Evolutionary conservation across 2,329 filamentous ascomycete genomes (phyloP).

Genomic region (Pseudogymnoascus sp.): DNA sequence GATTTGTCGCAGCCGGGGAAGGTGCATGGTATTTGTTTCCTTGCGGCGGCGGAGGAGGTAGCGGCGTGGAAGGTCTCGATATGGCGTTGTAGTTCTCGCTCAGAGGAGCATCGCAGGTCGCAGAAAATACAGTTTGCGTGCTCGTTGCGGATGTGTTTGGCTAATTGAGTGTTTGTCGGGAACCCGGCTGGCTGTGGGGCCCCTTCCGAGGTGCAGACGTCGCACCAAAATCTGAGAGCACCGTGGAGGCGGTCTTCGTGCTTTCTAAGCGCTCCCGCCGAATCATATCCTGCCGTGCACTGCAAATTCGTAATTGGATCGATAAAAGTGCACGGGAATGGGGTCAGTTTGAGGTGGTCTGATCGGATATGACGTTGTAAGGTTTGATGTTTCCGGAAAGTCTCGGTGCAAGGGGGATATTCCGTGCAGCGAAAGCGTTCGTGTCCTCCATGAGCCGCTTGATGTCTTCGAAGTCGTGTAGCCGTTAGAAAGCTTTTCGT

Average conservation of each 20-base stretch:
- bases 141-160: constrained; percentile 61
- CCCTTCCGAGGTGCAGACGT: constrained; percentile 51
- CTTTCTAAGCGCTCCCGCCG: constrained; percentile 57
- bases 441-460: constrained; percentile 67
- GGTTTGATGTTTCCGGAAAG: constrained; percentile 81
- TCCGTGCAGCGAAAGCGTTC: constrained; percentile 68
- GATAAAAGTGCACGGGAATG: constrained; percentile 61
- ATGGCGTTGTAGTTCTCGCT: constrained; percentile 64
- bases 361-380: constrained; percentile 73
- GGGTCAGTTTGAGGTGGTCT: constrained; percentile 62
- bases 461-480: constrained; percentile 67
- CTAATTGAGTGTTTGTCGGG: constrained; percentile 60
- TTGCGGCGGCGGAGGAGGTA: constrained; percentile 28
- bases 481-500: constrained; percentile 74
- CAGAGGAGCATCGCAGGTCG: constrained; percentile 55
- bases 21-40: constrained; percentile 59
- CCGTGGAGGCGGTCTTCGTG: constrained; percentile 66
- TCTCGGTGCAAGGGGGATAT: constrained; percentile 61
- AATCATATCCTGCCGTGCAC: constrained; percentile 67
- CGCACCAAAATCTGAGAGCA: constrained; percentile 65
- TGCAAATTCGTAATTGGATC: constrained; percentile 40
- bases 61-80: constrained; percentile 65
- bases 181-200: constrained; percentile 48
- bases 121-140: constrained; percentile 75
- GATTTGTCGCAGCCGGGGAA: constrained; percentile 60